Evolutionary conservation across 441 rosid species (phyloP), one percentile per base, ranked within the genome.

Genomic region (Biscutella laevigata): DNA sequence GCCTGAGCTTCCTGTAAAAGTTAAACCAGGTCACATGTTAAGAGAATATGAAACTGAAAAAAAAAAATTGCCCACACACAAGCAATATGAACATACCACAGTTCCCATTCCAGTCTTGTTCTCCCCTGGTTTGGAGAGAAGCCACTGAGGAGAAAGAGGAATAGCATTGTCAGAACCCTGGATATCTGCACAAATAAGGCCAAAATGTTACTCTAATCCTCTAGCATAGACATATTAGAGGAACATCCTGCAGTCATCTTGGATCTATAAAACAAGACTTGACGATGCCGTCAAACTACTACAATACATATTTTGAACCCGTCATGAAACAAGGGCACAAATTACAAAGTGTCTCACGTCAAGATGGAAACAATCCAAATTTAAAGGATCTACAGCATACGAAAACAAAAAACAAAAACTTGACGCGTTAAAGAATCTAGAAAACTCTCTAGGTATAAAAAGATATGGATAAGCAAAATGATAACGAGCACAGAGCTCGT

Each of bases 91-190:
- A 73, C 83, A 72, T 75, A 89, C 96, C 95, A 73, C 79, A 69
- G 74, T 63, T 71, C 88, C 95, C 56, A 69, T 39, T 69, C 86
- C 96, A 61, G 80, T 66, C 78, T 85, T 86, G 74, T 33, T 79
- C 72, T 86, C 95, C 56, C 81, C 85, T n/a, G 91, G 71, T 74
- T 89, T 94, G 49, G 97, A 76, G 73, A 81, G 82, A 75, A 89
- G 97, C 97, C 99, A 94, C 71, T 94, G 99, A 2, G 97, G 99
- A 52, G 97, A 94, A 56, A 94, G 97, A 1, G 97, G 96, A 64
- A 94, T 73, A 12, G 87, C 52, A 71, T 68, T 81, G 63, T 83
- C 99, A 64, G 92, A 61, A 49, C 81, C 88, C 57, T 67, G 86
- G 60, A 59, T 77, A 73, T 89, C 99, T 92, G 89, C 81, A 82